A percentile compares a stretch with the other conserved stretches of the same genome.
Conservation (phyloP, 2,329 filamentous ascomycete genomes). For the Phaeophleospora eucalypticola region DNA sequence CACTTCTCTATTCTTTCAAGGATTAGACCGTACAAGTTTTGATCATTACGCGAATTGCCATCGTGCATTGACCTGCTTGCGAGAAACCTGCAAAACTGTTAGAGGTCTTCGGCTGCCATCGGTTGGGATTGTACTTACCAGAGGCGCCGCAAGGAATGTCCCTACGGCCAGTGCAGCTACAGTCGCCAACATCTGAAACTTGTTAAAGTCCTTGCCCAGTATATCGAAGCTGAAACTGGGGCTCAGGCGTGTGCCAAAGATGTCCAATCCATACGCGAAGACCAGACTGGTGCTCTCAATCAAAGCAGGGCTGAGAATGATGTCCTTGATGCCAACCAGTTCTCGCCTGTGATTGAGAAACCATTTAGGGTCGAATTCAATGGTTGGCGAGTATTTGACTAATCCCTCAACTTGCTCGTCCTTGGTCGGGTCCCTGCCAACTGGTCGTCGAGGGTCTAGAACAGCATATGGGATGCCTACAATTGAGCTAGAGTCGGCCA, state of each 20-base stretch:
- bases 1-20: too few relatives aligned
- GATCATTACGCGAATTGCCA: conserved; percentile 50
- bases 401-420: conserved; percentile 81
- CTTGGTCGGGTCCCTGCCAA: conserved; percentile 76
- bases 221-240: conserved; percentile 90
- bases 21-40: too few relatives aligned
- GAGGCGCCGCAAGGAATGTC: conserved; percentile 72
- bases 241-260: conserved; percentile 82
- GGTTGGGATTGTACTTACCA: too few relatives aligned
- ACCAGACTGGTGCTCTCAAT: conserved; percentile 91
- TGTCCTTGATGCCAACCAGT: conserved; percentile 66
- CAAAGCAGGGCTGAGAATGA: conserved; percentile 71
- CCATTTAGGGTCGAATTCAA: conserved; percentile 80
- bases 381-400: conserved; percentile 65
- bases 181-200: conserved; percentile 76
- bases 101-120: too few relatives aligned
- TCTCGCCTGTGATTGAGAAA: conserved; percentile 78
- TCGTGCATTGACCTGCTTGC: conserved; percentile 64
- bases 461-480: conserved; percentile 72
- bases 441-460: conserved; percentile 80
- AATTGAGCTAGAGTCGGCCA: conserved; percentile 69
- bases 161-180: conserved; percentile 75
- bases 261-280: conserved; percentile 80
- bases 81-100: conserved; percentile 41
- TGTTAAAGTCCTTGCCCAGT: conserved; percentile 89